Conservation (phyloP, 306 rosid genomes). For the Casuarina equisetifolia region DNA sequence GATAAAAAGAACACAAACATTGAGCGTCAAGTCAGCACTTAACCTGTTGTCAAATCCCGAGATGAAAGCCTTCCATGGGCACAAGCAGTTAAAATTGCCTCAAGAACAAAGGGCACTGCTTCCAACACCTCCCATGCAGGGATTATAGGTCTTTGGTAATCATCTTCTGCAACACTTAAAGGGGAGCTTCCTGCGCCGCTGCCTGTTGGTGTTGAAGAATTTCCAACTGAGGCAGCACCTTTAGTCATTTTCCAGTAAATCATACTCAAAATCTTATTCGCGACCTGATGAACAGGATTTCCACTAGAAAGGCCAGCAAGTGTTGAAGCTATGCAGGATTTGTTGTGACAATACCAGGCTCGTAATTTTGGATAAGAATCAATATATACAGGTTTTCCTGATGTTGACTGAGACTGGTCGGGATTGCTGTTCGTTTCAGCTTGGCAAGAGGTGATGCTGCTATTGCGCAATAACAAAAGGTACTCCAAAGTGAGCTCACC, state of each 20-base stretch:
- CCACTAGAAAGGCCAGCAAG: constrained; percentile 61
- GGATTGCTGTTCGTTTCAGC: constrained; percentile 40
- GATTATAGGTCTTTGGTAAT: constrained; percentile 56
- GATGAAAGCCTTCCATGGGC: constrained; percentile 80
- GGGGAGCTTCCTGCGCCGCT: constrained; percentile 46
- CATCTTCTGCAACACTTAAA: constrained; percentile 50
- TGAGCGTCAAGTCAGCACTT: constrained; percentile 31
- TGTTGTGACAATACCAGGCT: constrained; percentile 74
- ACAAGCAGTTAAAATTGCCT: constrained; percentile 73
- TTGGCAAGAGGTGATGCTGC: constrained; percentile 32
- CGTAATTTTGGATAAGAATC: constrained; percentile 68
- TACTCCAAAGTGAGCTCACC: constrained; percentile 64
- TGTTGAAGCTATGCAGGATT: constrained; percentile 61
- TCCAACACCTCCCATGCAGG: constrained; percentile 82
- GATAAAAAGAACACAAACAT: constrained; percentile 14
- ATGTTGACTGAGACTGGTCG: constrained; percentile 36
- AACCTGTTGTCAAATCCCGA: constrained; percentile 80
- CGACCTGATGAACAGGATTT: constrained; percentile 65
- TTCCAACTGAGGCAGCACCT: constrained; percentile 46
- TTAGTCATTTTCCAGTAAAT: constrained; percentile 61
- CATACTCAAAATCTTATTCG: constrained; percentile 66
- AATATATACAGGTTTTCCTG: constrained; percentile 44
- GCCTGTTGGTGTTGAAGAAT: constrained; percentile 45
- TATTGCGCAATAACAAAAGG: constrained; percentile 65
- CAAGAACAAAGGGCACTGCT: constrained; percentile 76